Conservation (phyloP, 768 basidiomycete species). For the Tylopilus intermedius region DNA sequence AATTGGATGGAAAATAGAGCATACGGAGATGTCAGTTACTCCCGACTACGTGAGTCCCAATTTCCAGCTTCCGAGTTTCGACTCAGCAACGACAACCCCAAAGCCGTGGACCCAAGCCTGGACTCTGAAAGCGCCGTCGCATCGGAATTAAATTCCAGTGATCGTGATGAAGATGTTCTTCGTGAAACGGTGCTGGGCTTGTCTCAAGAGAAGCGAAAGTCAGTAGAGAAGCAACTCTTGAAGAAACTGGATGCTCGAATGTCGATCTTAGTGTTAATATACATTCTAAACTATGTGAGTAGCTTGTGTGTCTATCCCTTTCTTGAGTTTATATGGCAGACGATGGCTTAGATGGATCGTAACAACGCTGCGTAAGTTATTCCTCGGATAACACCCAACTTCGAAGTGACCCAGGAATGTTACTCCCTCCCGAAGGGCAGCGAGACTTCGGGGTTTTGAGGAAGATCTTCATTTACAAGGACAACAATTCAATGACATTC, state of each 20-base stretch:
- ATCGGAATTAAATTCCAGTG: neutral
- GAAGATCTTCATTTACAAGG: conserved; percentile 59
- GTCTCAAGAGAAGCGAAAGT: conserved; percentile 25
- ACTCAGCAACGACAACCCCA: neutral
- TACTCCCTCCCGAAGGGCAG: conserved; percentile 44
- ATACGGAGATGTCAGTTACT: neutral
- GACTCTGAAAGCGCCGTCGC: conserved; percentile 1
- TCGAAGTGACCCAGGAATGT: neutral
- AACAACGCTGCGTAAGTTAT: conserved; percentile 59
- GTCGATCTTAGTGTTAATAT: conserved; percentile 33
- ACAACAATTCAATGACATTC: conserved; percentile 58
- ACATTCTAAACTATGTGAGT: conserved; percentile 34
- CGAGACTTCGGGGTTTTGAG: conserved; percentile 68
- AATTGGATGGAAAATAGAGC: neutral
- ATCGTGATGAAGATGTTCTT: neutral
- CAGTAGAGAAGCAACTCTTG: conserved; percentile 38
- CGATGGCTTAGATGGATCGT: conserved; percentile 48
- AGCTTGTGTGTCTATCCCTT: neutral
- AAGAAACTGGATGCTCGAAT: conserved; percentile 28
- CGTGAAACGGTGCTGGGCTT: neutral
- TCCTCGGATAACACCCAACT: neutral
- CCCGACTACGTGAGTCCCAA: conserved; percentile 15
- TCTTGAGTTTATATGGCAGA: neutral
- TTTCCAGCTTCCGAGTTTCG: neutral
- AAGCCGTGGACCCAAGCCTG: conserved; percentile 2